Base-by-base conservation (phyloP, 2,329 filamentous ascomycete genomes). In the Cladosporium sp. region DNA sequence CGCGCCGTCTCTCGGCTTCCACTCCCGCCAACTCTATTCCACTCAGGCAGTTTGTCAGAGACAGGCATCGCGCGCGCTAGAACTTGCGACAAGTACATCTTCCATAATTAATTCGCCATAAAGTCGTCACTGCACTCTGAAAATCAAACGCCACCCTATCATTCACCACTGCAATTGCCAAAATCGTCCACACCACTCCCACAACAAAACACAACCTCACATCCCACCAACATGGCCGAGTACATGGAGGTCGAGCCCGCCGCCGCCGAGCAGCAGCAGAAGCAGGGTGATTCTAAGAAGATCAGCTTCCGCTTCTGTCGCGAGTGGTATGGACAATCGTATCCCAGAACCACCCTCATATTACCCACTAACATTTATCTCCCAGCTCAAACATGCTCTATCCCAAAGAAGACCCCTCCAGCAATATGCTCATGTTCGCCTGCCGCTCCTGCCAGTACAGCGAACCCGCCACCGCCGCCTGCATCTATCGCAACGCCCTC, bases 231-330 rank as follows among this genome's bases (percentile, higher is more conserved):
- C 60, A 67, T 67, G 33, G 44, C 62, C 31, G 57, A 60, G 21
- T 65, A 65, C 63, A 60, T 59, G 28, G 56, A 64, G n/a, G 49
- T 57, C 53, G 65, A 63, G 40, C 29, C 65, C 50, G 31, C 31
- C 66, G n/a, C 29, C 65, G 68, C 52, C 52, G 61, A 68, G 53
- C 66, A 73, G 50, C 72, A 73, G 23, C 59, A 69, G 57, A 66
- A 72, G 49, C 72, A 72, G 18, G 73, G 74, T 70, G 89, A 76
- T 55, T 75, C 77, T 53, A 80, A 94, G 80, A 92, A 96, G 79
- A 93, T 98, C 79, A 93, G 92, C 57, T 99, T 98, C 81, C 90
- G 92, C 75, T 99, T 99, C 85, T 99, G 95, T 84, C 93, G 92
- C 73, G 95, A 99, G 85, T 99, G 95, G 89, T 90, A 79, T 73